Conservation (phyloP, 2,329 filamentous ascomycete species). For the Pseudogymnoascus sp. region DNA sequence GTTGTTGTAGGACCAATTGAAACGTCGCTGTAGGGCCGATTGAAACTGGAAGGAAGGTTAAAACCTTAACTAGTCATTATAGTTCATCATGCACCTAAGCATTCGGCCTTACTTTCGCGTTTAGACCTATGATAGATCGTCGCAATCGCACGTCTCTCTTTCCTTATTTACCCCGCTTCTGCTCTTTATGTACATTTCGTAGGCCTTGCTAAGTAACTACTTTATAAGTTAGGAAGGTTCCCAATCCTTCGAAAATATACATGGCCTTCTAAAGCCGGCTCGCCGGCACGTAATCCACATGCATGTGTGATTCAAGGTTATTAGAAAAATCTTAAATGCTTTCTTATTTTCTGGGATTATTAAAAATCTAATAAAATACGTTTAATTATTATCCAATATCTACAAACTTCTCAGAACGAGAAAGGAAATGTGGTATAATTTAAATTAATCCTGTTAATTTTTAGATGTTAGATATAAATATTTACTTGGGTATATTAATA, state of each 20-base stretch:
- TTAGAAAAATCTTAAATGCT: neutral
- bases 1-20: neutral
- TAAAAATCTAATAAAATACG: neutral
- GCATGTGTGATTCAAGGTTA: neutral
- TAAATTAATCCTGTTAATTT: conserved; percentile 6
- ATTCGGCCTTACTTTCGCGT: neutral
- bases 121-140: neutral
- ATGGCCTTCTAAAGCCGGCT: neutral
- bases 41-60: neutral
- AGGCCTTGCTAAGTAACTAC: neutral
- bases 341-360: neutral
- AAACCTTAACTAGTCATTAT: too few species aligned
- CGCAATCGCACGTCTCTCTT: neutral
- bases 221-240: neutral
- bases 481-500: neutral
- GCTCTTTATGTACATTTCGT: neutral
- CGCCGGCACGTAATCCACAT: neutral
- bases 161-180: neutral
- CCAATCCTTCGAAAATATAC: neutral
- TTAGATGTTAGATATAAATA: neutral
- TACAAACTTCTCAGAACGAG: neutral
- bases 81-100: too few species aligned
- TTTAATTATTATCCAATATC: neutral
- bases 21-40: neutral
- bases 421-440: neutral